Evolutionary conservation across 352 stramenopile species (phyloP).

Genomic region (Hyaloperonospora brassicae): DNA sequence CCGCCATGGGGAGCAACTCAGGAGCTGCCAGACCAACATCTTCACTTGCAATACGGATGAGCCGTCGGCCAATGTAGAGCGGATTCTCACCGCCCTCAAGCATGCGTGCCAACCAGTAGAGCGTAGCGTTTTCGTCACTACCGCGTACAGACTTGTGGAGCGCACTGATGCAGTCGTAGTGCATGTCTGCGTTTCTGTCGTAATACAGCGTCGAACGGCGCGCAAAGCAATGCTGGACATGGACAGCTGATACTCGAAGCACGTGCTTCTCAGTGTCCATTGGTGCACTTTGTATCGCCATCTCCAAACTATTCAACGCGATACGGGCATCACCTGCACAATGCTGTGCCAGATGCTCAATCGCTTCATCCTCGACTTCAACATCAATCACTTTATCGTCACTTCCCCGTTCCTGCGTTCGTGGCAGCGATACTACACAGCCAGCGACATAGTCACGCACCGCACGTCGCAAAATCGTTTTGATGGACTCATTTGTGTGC

Average conservation of each 20-base stretch:
- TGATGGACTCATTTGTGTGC: constrained; percentile 53
- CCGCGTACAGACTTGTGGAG: constrained; percentile 82
- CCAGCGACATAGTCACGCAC: constrained; percentile 28
- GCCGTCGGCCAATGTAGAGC: constrained; percentile 63
- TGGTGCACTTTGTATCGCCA: constrained; percentile 50
- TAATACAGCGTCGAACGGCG: constrained; percentile 72
- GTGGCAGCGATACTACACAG: constrained; percentile 26
- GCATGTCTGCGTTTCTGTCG: constrained; percentile 78
- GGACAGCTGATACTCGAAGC: constrained; percentile 38
- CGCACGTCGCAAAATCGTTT: constrained; percentile 57
- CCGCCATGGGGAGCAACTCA: constrained; percentile 56
- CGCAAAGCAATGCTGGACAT: constrained; percentile 68
- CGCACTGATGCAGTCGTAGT: constrained; percentile 82
- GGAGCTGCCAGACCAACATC: constrained; percentile 72
- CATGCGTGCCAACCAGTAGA: constrained; percentile 85
- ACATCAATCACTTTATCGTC: constrained; percentile 13
- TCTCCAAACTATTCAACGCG: constrained; percentile 78
- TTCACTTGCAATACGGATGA: constrained; percentile 82
- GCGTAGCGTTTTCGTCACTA: constrained; percentile 68
- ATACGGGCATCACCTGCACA: constrained; percentile 74
- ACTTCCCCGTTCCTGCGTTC: constrained; percentile 8
- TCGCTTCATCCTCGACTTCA: constrained; percentile 42
- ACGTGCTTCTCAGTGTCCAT: constrained; percentile 22
- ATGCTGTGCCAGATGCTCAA: constrained; percentile 62
- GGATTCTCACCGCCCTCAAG: constrained; percentile 81